Evolutionary conservation across 2,329 filamentous ascomycete genomes (phyloP), one percentile per base, ranked within the genome.

Genomic region (Trichoderma sp.): DNA sequence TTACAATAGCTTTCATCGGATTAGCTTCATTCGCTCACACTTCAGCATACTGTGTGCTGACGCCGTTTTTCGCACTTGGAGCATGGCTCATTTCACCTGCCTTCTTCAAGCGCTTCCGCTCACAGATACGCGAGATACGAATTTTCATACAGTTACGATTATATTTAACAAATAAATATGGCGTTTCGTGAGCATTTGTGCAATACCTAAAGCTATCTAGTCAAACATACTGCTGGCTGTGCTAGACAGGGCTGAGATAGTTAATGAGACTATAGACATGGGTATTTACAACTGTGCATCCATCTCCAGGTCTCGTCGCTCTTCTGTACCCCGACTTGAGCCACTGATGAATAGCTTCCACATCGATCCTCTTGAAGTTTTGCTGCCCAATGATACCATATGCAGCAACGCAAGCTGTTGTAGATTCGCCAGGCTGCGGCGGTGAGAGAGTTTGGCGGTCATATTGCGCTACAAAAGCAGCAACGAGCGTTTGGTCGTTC

Each of bases 211-310:
- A 43, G 16, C 6, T 19, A 43, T 43, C 19, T 7, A 19, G 2
- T 43, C 3, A 40, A 19, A 19, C 6, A 19, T 7, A 19, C 7
- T 8, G 1, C 6, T 19, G 3, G 37, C 37, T 7, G 5, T 43
- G 43, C 29, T 62, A 62, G 21, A 62, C 40, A 1, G 59, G 59
- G 29, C 40, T 52, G 43, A 62, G 43, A 7, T 52, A 24, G 59
- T 14, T 16, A 29, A 62, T 52, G 19, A 62, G 13, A 5, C n/a
- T 27, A 24, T 52, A 49, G 13, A 62, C 27, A 24, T 49, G 43
- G 19, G 29, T 52, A n/a, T 62, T 62, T 33, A 24, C 40, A n/a
- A 62, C 59, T 6, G 59, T 49, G 2, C 59, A 62, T 62, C 43
- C 59, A 52, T 62, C 43, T 16, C 19, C 59, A 4, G 19, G 19